A percentile compares a stretch with the other conserved stretches of the same genome.
These are phyloP conservation scores for Eucommia ulmoides DNA, from an alignment of 257 asterid genomes.

Conservation along the genomic window DNA sequence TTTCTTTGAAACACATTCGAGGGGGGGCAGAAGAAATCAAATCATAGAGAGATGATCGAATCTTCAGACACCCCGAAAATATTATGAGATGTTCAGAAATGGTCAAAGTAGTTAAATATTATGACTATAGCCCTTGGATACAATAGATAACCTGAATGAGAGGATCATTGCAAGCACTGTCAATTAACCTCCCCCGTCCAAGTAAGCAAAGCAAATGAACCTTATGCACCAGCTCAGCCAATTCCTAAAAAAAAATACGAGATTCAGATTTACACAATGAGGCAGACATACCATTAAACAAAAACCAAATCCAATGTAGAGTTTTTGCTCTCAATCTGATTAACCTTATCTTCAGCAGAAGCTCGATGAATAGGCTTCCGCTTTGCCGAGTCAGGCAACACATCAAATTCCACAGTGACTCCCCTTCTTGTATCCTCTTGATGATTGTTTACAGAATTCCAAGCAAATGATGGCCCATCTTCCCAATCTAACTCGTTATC, in stretches of 20 bases:
- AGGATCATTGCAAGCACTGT: constrained; percentile 72
- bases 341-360: constrained; percentile 83
- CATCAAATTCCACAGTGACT: constrained; percentile 69
- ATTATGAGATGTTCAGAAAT: too few species aligned
- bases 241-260: constrained; percentile 41
- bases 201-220: constrained; percentile 84
- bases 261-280: too few species aligned
- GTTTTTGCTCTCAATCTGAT: too few species aligned
- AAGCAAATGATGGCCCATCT: constrained; percentile 47
- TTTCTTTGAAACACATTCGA: too few species aligned
- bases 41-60: too few species aligned
- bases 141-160: constrained; percentile 60
- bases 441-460: constrained; percentile 17
- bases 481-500: constrained; percentile 77
- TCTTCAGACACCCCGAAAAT: too few species aligned
- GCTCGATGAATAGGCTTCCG: constrained; percentile 65
- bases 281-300: too few species aligned
- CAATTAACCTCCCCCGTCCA: constrained; percentile 86
- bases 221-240: constrained; percentile 81
- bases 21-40: too few species aligned
- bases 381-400: constrained; percentile 38
- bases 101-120: too few species aligned
- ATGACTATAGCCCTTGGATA: too few species aligned
- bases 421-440: constrained; percentile 37
- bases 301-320: too few species aligned